Evolutionary conservation across 768 basidiomycete genomes (phyloP).

Genomic region (Calocybe indica): DNA sequence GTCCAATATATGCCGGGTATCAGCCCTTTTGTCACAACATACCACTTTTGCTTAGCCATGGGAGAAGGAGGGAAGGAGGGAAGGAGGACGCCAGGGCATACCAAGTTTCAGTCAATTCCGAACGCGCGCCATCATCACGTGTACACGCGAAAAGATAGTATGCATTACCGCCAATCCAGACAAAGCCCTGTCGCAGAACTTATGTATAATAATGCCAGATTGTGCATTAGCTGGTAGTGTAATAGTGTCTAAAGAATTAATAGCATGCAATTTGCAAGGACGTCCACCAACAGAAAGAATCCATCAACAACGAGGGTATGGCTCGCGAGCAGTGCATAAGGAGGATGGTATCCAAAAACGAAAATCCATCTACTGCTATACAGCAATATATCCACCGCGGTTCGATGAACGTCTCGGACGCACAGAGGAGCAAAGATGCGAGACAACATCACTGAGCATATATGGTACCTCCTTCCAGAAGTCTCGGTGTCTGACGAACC

Average conservation of each 20-base stretch:
- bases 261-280: too few relatives aligned
- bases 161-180: too few relatives aligned
- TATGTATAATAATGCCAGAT: too few relatives aligned
- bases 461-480: conserved; percentile 90
- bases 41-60: conserved; percentile 35
- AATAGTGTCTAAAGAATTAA: too few relatives aligned
- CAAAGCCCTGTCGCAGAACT: too few relatives aligned
- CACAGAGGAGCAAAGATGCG: conserved; percentile 70
- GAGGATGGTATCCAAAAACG: neutral
- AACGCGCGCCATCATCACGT: too few relatives aligned
- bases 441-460: conserved; percentile 72
- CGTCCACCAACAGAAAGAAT: too few relatives aligned
- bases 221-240: too few relatives aligned
- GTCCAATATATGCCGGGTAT: conserved; percentile 31
- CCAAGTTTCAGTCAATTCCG: neutral
- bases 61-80: conserved; percentile 6
- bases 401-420: conserved; percentile 58
- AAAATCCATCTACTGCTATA: conserved; percentile 29
- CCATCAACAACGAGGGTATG: too few relatives aligned
- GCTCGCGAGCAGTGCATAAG: too few relatives aligned
- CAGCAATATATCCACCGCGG: conserved; percentile 65
- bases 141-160: too few relatives aligned
- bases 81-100: conserved; percentile 8
- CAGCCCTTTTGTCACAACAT: conserved; percentile 33
- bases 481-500: conserved; percentile 62